Conservation (phyloP, 1,139 yeast species). For the Saccharomyces hybrid region DNA sequence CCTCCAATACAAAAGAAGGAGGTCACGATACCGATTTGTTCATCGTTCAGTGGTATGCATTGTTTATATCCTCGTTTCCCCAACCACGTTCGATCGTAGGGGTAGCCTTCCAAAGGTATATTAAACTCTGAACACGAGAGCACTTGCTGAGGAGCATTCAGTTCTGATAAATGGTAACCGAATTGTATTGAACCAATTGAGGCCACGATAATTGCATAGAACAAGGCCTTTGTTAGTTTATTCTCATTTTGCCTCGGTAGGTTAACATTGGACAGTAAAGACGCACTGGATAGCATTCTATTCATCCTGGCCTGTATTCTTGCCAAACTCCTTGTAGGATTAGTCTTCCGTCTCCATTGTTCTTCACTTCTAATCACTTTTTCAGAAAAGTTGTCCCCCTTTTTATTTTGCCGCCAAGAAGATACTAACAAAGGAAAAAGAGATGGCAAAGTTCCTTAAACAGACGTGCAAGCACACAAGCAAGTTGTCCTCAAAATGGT, state of each 20-base stretch:
- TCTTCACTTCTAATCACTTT: background rate
- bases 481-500: background rate
- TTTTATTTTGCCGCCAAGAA: background rate
- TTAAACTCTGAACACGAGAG: constrained; percentile 40
- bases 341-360: background rate
- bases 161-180: constrained; percentile 83
- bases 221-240: constrained; percentile 5
- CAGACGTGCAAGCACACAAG: background rate
- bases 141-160: constrained; percentile 71
- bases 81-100: constrained; percentile 26
- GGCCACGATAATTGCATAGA: constrained; percentile 34
- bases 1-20: constrained; percentile 86
- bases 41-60: constrained; percentile 56
- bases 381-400: background rate
- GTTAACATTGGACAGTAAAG: background rate
- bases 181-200: constrained; percentile 75
- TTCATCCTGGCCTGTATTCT: background rate
- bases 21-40: constrained; percentile 69
- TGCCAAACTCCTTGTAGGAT: background rate
- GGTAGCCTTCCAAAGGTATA: constrained; percentile 12
- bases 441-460: background rate
- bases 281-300: background rate
- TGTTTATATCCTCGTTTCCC: constrained; percentile 30
- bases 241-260: background rate
- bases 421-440: background rate